A percentile compares a stretch with the other conserved stretches of the same genome.
Evolutionary conservation across 768 basidiomycete genomes (phyloP).

Genomic region (Lactarius hengduanensis): DNA sequence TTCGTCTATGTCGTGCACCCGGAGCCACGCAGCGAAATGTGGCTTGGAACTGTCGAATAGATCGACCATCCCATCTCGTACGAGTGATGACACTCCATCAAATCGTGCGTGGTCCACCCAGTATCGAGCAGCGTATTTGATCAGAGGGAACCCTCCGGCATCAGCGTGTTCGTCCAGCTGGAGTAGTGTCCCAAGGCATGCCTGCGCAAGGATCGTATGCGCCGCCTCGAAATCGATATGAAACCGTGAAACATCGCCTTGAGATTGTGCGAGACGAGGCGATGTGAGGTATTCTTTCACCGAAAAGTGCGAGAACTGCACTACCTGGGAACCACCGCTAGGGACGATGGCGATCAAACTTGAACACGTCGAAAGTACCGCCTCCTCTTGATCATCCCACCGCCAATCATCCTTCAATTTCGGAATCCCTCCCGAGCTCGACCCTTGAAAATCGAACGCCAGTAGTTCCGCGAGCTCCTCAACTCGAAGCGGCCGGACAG

Average conservation of each 20-base stretch:
- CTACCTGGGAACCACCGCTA: rapidly evolving
- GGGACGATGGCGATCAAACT: not conserved
- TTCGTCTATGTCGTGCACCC: no score
- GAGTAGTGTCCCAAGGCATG: not conserved
- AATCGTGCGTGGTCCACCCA: not conserved
- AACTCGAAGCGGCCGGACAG: not conserved
- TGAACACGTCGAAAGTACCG: not conserved
- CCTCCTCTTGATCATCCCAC: not conserved
- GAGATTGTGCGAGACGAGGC: not conserved
- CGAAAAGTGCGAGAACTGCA: not conserved
- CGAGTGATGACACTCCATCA: not conserved
- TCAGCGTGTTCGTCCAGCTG: not conserved
- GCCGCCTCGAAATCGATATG: not conserved
- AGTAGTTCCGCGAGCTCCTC: not conserved
- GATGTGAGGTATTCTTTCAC: not conserved
- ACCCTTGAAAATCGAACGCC: not conserved
- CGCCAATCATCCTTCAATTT: not conserved
- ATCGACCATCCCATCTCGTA: not conserved
- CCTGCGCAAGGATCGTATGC: not conserved
- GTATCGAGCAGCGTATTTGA: not conserved
- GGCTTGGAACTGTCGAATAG: not conserved
- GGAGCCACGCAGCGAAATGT: not conserved
- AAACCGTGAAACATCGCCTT: not conserved
- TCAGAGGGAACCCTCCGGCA: not conserved
- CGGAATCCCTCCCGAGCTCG: not conserved